Evolutionary conservation across 768 basidiomycete genomes (phyloP).

Genomic region (Rhizopogon rudus): DNA sequence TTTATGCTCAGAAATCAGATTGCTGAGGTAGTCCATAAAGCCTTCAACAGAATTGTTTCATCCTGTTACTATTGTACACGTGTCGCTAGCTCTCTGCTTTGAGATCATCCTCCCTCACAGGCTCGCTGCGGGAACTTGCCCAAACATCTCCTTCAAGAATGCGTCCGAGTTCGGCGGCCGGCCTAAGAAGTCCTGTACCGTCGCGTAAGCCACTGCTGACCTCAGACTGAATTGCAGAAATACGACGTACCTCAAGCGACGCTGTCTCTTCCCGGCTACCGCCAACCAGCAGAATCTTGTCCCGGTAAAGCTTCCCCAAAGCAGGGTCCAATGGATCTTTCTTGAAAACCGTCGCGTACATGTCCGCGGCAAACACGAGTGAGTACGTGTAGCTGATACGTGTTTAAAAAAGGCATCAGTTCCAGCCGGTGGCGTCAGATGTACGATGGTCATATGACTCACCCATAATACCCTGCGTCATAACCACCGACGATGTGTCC

Average conservation of each 20-base stretch:
- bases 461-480: conserved; percentile 56
- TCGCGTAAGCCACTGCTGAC: not conserved
- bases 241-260: conserved; percentile 56
- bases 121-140: conserved; percentile 33
- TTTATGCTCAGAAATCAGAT: too few relatives aligned
- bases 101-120: conserved; percentile 13
- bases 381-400: conserved; percentile 63
- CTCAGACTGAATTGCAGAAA: not conserved
- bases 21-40: too few relatives aligned
- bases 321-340: conserved; percentile 66
- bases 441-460: not conserved
- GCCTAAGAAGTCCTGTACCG: conserved; percentile 67
- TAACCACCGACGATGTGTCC: conserved; percentile 77
- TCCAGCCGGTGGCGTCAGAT: not conserved
- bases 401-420: not conserved
- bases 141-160: conserved; percentile 64
- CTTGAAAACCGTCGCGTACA: conserved; percentile 76
- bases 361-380: conserved; percentile 55
- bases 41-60: too few relatives aligned
- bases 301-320: conserved; percentile 64
- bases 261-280: conserved; percentile 78
- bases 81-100: not conserved
- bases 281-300: conserved; percentile 69
- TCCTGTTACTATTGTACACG: not conserved
- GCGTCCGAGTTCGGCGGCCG: conserved; percentile 71